A percentile compares a stretch with the other conserved stretches of the same genome.
These are phyloP conservation scores for Tetrapisispora phaffii DNA, from an alignment of 805 yeast genomes.

Conservation along the genomic window DNA sequence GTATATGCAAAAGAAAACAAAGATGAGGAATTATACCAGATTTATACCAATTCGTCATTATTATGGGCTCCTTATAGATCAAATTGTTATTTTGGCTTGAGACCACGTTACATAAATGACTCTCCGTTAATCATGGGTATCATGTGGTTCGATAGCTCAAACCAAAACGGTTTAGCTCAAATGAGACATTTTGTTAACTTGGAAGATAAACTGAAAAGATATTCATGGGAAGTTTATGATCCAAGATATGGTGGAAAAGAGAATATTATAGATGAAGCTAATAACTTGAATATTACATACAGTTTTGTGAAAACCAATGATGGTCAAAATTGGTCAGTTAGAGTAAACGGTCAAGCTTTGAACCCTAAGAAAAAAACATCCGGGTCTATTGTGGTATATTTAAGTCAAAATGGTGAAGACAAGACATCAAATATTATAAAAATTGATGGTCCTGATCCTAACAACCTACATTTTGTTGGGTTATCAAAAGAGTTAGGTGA, in stretches of 20 bases:
- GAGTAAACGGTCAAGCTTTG: conserved; percentile 57
- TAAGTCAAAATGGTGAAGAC: conserved; percentile 60
- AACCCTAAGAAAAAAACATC: conserved; percentile 38
- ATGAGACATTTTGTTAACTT: conserved; percentile 72
- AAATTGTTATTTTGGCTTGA: conserved; percentile 72
- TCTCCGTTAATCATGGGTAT: conserved; percentile 72
- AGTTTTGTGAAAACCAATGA: conserved; percentile 66
- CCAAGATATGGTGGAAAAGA: conserved; percentile 83
- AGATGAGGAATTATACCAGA: conserved; percentile 14
- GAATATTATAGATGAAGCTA: conserved; percentile 54
- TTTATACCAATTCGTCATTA: conserved; percentile 40
- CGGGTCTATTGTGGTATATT: conserved; percentile 65
- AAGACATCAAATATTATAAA: conserved; percentile 22
- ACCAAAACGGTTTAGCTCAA: conserved; percentile 40
- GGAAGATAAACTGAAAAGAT: conserved; percentile 56
- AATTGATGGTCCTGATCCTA: conserved; percentile 19
- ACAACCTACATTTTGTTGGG: conserved; percentile 34
- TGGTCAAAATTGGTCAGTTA: conserved; percentile 73
- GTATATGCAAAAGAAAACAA: neutral
- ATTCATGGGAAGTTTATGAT: conserved; percentile 83
- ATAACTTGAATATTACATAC: conserved; percentile 51
- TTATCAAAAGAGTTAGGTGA: conserved; percentile 53
- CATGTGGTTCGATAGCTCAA: conserved; percentile 75
- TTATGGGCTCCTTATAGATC: conserved; percentile 94
- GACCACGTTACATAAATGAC: conserved; percentile 45